These are phyloP conservation scores for Phyllosticta ampelicida DNA, from an alignment of 2,329 filamentous ascomycete species.

Conservation along the genomic window DNA sequence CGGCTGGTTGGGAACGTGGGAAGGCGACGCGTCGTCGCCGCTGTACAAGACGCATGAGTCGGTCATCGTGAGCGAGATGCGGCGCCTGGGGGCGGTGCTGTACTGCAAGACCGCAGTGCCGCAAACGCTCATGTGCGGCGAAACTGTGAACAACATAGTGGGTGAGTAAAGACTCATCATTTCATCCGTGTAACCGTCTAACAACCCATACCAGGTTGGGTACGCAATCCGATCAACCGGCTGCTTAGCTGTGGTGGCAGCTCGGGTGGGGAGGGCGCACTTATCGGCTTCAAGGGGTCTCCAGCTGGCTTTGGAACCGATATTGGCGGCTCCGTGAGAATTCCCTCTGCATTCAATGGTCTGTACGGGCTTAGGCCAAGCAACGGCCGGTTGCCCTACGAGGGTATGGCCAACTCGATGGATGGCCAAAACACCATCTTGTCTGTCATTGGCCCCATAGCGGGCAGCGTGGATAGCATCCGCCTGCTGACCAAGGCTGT, in stretches of 20 bases:
- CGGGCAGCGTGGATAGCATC: conserved; percentile 44
- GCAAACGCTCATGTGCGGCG: conserved; percentile 46
- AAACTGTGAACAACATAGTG: conserved; percentile 53
- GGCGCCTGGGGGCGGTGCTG: conserved; percentile 42
- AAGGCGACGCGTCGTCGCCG: conserved; percentile 42
- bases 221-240: conserved; percentile 46
- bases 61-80: conserved; percentile 46
- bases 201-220: conserved; percentile 27
- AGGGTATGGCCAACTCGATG: conserved; percentile 47
- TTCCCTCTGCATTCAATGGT: conserved; percentile 50
- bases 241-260: conserved; percentile 45
- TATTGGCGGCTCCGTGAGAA: conserved; percentile 46
- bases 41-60: conserved; percentile 45
- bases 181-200: too few relatives aligned
- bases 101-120: conserved; percentile 49
- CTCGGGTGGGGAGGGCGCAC: conserved; percentile 48
- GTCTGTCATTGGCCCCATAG: conserved; percentile 54
- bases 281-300: conserved; percentile 44
- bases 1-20: conserved; percentile 52
- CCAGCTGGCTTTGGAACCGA: conserved; percentile 50
- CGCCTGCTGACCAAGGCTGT: conserved; percentile 47
- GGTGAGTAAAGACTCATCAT: conserved; percentile 14
- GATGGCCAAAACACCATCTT: conserved; percentile 53
- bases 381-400: conserved; percentile 37
- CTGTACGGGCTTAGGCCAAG: conserved; percentile 48